phyloP scores from a whole-genome alignment of 2,329 filamentous ascomycete species.

The Calonectria naviculata region DNA sequence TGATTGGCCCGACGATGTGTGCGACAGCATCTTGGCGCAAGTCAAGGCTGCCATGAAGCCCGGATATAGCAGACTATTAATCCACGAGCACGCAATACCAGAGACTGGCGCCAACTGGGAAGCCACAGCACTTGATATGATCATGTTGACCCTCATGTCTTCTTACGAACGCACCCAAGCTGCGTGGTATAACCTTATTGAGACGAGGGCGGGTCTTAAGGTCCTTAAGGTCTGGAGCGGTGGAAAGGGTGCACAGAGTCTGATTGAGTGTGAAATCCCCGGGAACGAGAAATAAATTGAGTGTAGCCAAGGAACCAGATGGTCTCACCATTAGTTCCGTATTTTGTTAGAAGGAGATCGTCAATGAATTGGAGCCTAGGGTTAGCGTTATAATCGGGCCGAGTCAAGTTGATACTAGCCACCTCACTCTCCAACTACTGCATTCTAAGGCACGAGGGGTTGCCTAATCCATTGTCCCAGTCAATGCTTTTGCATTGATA shows the following conservation, averaged over 20 bases:
- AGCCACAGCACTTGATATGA: constrained; percentile 41
- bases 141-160: constrained; percentile 42
- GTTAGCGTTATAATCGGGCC: no score
- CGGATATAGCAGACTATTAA: constrained; percentile 47
- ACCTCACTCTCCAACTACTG: no score
- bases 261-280: constrained; percentile 36
- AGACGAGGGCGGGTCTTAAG: constrained; percentile 24
- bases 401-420: no score
- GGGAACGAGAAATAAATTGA: not conserved
- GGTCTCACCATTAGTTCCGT: not conserved
- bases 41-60: constrained; percentile 42
- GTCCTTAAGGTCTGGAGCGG: constrained; percentile 34
- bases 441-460: no score
- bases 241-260: constrained; percentile 23
- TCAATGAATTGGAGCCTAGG: not conserved
- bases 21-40: constrained; percentile 40
- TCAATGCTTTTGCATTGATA: no score
- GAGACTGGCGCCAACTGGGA: constrained; percentile 43
- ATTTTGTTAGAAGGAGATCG: not conserved
- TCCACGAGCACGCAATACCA: constrained; percentile 48
- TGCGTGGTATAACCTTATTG: constrained; percentile 31
- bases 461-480: no score
- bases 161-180: constrained; percentile 31
- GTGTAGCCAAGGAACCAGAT: not conserved
- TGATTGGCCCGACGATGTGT: constrained; percentile 55